Evolutionary conservation across 108 stramenopile genomes (phyloP), one percentile per base, ranked within the genome.

Genomic region (Pinguiococcus pyrenoidosus): DNA sequence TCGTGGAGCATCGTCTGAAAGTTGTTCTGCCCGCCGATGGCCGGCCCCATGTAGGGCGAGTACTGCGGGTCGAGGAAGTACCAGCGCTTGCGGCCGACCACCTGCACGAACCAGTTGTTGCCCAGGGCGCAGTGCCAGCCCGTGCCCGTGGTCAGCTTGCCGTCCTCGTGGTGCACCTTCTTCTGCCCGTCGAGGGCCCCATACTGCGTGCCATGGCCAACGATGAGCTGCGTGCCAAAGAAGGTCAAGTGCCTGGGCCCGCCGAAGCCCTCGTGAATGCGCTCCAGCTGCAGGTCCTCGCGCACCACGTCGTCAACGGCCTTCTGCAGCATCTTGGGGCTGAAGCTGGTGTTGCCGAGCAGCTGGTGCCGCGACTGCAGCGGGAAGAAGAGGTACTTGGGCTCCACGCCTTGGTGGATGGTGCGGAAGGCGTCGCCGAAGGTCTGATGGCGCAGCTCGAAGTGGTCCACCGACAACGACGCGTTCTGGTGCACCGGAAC

Each of bases 311-410:
- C 32, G 33, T 48, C 12, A 10, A 48, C 33, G 7, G 10, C 17
- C 10, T 48, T 4, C 32, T 35, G 46, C 26, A 48, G 12, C n/a
- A n/a, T n/a, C 33, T 48, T 8, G 32, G 30, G 8, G 29, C 25
- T 28, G 4, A 18, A 18, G 46, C 23, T 14, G 33, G 23, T 26
- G 29, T n/a, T 34, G 33, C 33, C 32, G 30, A 28, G 23, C 25
- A 48, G 29, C n/a, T 48, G 23, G 33, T n/a, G 29, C 6, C 46
- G 46, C 4, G 46, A 48, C 46, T 48, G 10, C 33, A 48, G 25
- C 23, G 46, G 46, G 46, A 48, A 48, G 33, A 48, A 48, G 6
- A 48, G 10, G 33, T 48, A 48, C 46, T 48, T 48, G 33, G 46
- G 29, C 25, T 48, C 20, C 7, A 28, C 46, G 17, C 29, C 32